A percentile compares a stretch with the other conserved stretches of the same genome.
These are phyloP conservation scores for Physcomitrellopsis africana DNA, from an alignment of 225 moss, liverwort and hornwort genomes.

Conservation along the genomic window DNA sequence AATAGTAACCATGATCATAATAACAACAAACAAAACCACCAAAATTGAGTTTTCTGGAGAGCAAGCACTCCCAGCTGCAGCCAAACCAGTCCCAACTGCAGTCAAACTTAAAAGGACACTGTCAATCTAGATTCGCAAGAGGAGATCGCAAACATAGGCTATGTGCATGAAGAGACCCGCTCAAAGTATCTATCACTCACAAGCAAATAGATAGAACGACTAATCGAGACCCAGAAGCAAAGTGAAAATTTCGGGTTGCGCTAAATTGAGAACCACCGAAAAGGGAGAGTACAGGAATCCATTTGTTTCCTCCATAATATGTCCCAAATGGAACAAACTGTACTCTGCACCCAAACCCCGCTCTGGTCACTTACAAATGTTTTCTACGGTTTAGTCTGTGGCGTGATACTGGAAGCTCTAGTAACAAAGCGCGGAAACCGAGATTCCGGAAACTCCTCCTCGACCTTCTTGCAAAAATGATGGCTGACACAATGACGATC, in stretches of 20 bases:
- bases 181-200: neutral
- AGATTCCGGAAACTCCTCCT: neutral
- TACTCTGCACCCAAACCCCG: neutral
- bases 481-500: slow-evolving; percentile 4
- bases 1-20: no score
- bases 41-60: neutral
- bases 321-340: neutral
- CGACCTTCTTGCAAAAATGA: neutral
- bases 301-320: neutral
- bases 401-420: neutral
- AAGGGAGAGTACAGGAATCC: neutral
- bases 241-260: neutral
- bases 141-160: neutral
- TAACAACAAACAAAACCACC: neutral
- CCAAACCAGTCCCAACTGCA: neutral
- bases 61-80: neutral
- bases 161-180: neutral
- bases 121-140: neutral
- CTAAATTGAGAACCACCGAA: slow-evolving; percentile 4
- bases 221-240: neutral
- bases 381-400: neutral
- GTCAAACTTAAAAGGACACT: no score
- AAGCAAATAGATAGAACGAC: neutral
- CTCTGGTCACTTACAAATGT: neutral
- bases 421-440: neutral